Conservation (phyloP, 495 filamentous ascomycete species). For the Hypomontagnella monticulosa region DNA sequence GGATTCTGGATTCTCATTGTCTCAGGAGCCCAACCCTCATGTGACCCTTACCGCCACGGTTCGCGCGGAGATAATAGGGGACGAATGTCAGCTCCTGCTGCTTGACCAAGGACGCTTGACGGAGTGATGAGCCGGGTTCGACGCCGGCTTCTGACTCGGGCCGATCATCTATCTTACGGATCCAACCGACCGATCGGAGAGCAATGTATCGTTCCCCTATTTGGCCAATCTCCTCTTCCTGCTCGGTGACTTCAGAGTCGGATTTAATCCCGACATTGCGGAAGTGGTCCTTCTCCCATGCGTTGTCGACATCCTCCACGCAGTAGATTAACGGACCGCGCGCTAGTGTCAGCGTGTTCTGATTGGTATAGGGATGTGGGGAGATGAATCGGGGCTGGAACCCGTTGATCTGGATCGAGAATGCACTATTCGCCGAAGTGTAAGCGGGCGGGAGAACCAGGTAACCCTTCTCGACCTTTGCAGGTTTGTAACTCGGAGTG, state of each 20-base stretch:
- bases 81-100: conserved; percentile 54
- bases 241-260: conserved; percentile 47
- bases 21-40: conserved; percentile 58
- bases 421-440: conserved; percentile 39
- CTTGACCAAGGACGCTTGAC: conserved; percentile 26
- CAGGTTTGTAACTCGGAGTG: conserved; percentile 42
- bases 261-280: conserved; percentile 56
- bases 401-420: conserved; percentile 45
- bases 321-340: conserved; percentile 68
- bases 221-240: conserved; percentile 45
- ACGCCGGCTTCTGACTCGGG: conserved; percentile 30
- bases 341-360: conserved; percentile 60
- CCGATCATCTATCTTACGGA: conserved; percentile 41
- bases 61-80: conserved; percentile 62
- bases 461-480: conserved; percentile 58
- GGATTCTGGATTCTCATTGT: conserved; percentile 24
- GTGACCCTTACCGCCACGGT: conserved; percentile 61
- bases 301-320: conserved; percentile 65
- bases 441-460: conserved; percentile 54
- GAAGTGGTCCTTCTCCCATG: conserved; percentile 67
- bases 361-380: conserved; percentile 63
- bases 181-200: conserved; percentile 44
- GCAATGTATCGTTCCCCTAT: conserved; percentile 47
- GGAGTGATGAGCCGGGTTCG: conserved; percentile 44
- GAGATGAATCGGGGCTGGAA: conserved; percentile 58